These are phyloP conservation scores for Magnusiomyces fungicola DNA, from an alignment of 1,139 yeast genomes.

Conservation along the genomic window DNA sequence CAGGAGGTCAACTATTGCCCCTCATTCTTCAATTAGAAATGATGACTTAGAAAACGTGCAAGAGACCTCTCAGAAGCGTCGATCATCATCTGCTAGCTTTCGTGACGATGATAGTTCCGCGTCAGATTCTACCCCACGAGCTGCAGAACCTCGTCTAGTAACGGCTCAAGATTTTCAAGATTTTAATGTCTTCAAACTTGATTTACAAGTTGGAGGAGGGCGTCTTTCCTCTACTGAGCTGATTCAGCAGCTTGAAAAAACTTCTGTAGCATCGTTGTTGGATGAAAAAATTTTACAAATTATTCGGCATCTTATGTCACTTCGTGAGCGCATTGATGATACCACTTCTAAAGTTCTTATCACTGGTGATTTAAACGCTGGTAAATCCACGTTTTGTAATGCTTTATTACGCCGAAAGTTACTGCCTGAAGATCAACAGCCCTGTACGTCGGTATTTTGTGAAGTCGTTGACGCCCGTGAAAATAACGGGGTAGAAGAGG, in stretches of 20 bases:
- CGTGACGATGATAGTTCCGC: slow-evolving; percentile 5
- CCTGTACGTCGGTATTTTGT: slow-evolving; percentile 94
- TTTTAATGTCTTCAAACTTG: slow-evolving; percentile 56
- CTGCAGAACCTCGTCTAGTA: slow-evolving; percentile 19
- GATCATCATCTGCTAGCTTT: slow-evolving; percentile 1
- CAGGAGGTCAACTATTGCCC: slow-evolving; percentile 4
- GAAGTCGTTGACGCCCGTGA: slow-evolving; percentile 84
- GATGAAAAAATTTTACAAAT: slow-evolving; percentile 57
- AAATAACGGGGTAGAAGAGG: slow-evolving; percentile 74
- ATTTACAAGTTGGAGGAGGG: slow-evolving; percentile 50
- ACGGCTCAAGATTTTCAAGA: slow-evolving; percentile 27
- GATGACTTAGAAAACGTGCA: slow-evolving; percentile 14
- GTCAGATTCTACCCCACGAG: slow-evolving; percentile 4
- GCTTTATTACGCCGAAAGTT: slow-evolving; percentile 71
- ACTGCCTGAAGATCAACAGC: slow-evolving; percentile 95
- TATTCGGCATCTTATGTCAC: slow-evolving; percentile 59
- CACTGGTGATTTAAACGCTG: slow-evolving; percentile 95
- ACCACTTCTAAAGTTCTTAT: slow-evolving; percentile 89
- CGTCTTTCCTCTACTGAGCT: slow-evolving; percentile 37
- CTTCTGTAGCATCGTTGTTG: slow-evolving; percentile 56
- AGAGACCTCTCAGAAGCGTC: slow-evolving; percentile 7
- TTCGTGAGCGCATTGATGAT: slow-evolving; percentile 82
- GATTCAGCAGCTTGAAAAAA: slow-evolving; percentile 50
- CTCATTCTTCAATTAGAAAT: slow-evolving; percentile 18
- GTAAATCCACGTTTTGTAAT: slow-evolving; percentile 93